Evolutionary conservation across 306 rosid species (phyloP).

Genomic region (Parietaria judaica): DNA sequence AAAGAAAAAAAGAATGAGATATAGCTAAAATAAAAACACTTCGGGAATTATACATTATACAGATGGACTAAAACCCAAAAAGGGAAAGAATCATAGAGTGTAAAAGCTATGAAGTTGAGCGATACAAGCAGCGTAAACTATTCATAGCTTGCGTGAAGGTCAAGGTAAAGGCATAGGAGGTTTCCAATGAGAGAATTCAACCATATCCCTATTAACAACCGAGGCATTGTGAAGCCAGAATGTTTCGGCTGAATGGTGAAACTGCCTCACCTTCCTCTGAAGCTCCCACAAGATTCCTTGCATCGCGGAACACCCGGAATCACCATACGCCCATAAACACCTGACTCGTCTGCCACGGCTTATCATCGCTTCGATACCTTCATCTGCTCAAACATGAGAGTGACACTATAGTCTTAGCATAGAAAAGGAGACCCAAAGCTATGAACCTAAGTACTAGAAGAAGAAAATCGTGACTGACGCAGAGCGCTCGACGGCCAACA

Average conservation of each 20-base stretch:
- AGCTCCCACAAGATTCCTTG: slow-evolving; percentile 89
- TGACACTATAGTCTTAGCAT: background rate
- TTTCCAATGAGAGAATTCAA: slow-evolving; percentile 70
- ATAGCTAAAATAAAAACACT: background rate
- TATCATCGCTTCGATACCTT: slow-evolving; percentile 56
- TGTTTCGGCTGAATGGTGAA: slow-evolving; percentile 88
- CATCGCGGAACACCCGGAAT: slow-evolving; percentile 79
- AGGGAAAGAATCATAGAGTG: background rate
- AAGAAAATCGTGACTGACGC: too few relatives aligned
- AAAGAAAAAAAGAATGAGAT: background rate
- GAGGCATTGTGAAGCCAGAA: slow-evolving; percentile 93
- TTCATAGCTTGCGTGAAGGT: slow-evolving; percentile 16
- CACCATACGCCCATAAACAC: slow-evolving; percentile 58
- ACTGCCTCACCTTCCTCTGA: slow-evolving; percentile 80
- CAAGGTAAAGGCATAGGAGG: slow-evolving; percentile 73
- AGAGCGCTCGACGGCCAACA: too few relatives aligned
- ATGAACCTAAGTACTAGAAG: too few relatives aligned
- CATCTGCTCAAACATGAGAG: slow-evolving; percentile 31
- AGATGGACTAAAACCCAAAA: background rate
- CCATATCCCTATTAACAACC: slow-evolving; percentile 54
- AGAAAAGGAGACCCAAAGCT: too few relatives aligned
- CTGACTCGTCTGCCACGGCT: slow-evolving; percentile 59
- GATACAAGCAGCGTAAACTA: slow-evolving; percentile 15
- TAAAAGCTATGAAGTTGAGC: slow-evolving; percentile 2
- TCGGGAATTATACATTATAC: background rate